These are phyloP conservation scores for Boletus sp. DNA, from an alignment of 1,284 basidiomycete genomes.

Conservation along the genomic window DNA sequence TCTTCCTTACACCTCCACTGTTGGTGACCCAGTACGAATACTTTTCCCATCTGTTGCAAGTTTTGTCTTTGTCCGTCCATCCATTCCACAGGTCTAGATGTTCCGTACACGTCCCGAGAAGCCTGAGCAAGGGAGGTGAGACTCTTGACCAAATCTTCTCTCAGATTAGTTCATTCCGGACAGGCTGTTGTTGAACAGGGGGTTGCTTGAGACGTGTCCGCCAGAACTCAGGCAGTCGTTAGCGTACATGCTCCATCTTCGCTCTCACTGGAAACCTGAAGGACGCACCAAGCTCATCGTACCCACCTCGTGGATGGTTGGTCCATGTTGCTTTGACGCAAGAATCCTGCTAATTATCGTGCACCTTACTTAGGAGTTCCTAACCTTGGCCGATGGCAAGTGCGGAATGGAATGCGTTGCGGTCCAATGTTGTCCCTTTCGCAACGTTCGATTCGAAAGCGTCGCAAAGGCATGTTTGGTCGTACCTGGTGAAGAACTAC, in stretches of 20 bases:
- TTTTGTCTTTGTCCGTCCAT: not conserved
- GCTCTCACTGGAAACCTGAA: slow-evolving; percentile 23
- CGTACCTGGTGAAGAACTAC: slow-evolving; percentile 5
- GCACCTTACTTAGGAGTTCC: slow-evolving; percentile 10
- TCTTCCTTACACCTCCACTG: not conserved
- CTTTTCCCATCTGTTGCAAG: not conserved
- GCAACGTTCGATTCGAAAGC: slow-evolving; percentile 16
- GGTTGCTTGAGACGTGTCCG: slow-evolving; percentile 13
- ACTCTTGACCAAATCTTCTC: not conserved
- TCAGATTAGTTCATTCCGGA: slow-evolving; percentile 5
- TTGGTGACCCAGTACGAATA: not conserved
- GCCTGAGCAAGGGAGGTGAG: slow-evolving; percentile 12
- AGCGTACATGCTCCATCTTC: slow-evolving; percentile 24
- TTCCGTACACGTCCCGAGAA: not conserved
- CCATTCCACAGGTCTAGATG: slow-evolving; percentile 9
- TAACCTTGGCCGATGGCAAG: slow-evolving; percentile 5
- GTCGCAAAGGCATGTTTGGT: not conserved
- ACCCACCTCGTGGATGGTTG: slow-evolving; percentile 27
- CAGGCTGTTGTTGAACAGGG: slow-evolving; percentile 11
- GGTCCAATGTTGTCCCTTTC: slow-evolving; percentile 17
- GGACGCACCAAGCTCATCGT: slow-evolving; percentile 19
- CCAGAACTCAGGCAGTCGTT: slow-evolving; percentile 18
- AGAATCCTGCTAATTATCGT: not conserved
- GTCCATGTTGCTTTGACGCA: not conserved
- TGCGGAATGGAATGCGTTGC: not conserved